Conservation (phyloP, 192 early-diverging fungal species). For the Entomortierella beljakovae region DNA sequence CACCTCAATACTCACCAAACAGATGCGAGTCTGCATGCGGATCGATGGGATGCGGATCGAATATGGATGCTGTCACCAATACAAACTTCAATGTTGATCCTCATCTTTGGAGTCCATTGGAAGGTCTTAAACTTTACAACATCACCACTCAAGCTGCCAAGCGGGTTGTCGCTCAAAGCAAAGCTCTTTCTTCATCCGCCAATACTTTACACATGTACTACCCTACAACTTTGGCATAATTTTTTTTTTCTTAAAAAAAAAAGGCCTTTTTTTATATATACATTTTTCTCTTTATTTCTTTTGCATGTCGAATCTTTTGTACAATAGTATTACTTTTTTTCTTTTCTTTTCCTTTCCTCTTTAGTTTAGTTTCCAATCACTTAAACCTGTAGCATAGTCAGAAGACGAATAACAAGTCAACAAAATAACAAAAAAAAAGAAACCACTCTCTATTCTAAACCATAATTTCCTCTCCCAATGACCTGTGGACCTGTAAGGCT, state of each 20-base stretch:
- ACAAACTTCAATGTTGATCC: conserved; percentile 33
- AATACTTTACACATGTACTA: conserved; percentile 45
- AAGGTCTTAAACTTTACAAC: conserved; percentile 34
- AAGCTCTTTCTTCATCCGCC: conserved; percentile 31
- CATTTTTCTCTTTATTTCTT: background rate
- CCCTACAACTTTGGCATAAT: conserved; percentile 34
- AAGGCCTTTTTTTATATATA: background rate
- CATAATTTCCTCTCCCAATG: too few species aligned
- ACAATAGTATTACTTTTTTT: background rate
- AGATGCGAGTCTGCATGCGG: conserved; percentile 15
- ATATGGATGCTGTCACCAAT: background rate
- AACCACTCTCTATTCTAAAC: too few species aligned
- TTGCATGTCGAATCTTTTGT: background rate
- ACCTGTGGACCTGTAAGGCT: too few species aligned
- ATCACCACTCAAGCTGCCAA: conserved; percentile 52
- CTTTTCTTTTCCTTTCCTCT: background rate
- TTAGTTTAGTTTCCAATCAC: background rate
- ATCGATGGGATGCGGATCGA: conserved; percentile 9
- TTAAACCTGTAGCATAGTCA: background rate
- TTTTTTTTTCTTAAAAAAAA: too few species aligned
- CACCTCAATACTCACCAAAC: conserved; percentile 24
- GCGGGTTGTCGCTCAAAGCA: conserved; percentile 48
- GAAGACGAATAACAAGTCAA: background rate
- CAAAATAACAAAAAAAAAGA: background rate
- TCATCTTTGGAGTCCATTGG: conserved; percentile 40